A percentile compares a stretch with the other conserved stretches of the same genome.
These are phyloP conservation scores for Cicer chorassanicum DNA, from an alignment of 306 rosid species.

Conservation along the genomic window DNA sequence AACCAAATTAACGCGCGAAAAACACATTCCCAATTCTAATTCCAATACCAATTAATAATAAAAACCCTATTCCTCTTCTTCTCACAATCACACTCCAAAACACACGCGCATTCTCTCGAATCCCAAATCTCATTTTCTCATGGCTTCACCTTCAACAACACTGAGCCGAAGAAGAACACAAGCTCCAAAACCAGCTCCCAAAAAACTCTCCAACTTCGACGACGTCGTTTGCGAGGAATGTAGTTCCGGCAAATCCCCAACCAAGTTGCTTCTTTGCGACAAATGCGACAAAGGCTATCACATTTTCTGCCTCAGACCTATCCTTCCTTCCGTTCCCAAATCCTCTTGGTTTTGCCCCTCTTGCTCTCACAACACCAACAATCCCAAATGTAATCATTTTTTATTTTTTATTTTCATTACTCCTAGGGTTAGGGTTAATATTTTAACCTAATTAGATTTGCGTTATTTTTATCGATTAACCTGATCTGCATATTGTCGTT, in stretches of 20 bases:
- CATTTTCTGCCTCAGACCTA: constrained; percentile 77
- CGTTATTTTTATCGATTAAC: not conserved
- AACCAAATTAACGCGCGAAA: constrained; percentile 12
- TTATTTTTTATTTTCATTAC: no score
- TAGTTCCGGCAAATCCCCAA: constrained; percentile 64
- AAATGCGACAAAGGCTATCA: constrained; percentile 76
- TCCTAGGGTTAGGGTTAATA: not conserved
- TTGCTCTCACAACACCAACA: constrained; percentile 55
- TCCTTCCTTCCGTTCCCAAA: constrained; percentile 70
- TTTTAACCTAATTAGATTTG: not conserved
- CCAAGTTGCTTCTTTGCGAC: constrained; percentile 79
- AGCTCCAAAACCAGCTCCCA: constrained; percentile 58
- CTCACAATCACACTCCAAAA: not conserved
- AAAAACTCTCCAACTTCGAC: constrained; percentile 39
- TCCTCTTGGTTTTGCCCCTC: constrained; percentile 77
- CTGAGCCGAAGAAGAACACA: constrained; percentile 63
- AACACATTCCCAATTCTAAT: not conserved
- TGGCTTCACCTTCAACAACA: constrained; percentile 44
- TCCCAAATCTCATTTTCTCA: not conserved
- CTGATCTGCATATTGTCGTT: not conserved
- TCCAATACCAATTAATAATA: not conserved
- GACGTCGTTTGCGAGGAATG: constrained; percentile 58
- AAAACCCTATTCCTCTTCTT: not conserved
- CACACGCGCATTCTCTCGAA: not conserved
- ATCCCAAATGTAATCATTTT: constrained; percentile 54